A percentile compares a stretch with the other conserved stretches of the same genome.
Evolutionary conservation across 2,329 filamentous ascomycete species (phyloP).

Genomic region (Colletotrichum sp.): DNA sequence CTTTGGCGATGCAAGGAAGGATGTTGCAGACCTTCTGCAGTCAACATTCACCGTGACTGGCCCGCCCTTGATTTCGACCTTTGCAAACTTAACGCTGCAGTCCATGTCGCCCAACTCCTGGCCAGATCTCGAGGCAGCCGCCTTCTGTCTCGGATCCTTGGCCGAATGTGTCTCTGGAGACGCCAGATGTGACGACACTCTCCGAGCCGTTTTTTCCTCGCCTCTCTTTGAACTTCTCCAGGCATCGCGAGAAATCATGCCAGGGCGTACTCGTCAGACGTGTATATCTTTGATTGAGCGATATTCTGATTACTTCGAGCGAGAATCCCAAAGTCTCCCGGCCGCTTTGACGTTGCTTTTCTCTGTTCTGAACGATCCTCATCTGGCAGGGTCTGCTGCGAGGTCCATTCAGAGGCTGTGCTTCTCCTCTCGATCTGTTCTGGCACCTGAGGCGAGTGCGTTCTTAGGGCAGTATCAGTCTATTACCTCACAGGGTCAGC

Average conservation of each 20-base stretch:
- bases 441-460: constrained; percentile 69
- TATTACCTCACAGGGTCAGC: constrained; percentile 62
- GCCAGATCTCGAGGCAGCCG: constrained; percentile 64
- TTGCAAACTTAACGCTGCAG: constrained; percentile 59
- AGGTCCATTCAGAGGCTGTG: constrained; percentile 78
- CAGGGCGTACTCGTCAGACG: constrained; percentile 68
- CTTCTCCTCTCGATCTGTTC: constrained; percentile 72
- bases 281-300: constrained; percentile 73
- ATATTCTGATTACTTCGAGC: constrained; percentile 79
- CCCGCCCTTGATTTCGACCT: constrained; percentile 58
- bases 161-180: constrained; percentile 69
- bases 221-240: constrained; percentile 61
- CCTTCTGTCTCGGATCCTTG: constrained; percentile 69
- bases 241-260: constrained; percentile 56
- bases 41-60: constrained; percentile 70
- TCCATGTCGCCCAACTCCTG: constrained; percentile 55
- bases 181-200: constrained; percentile 59
- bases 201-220: constrained; percentile 67
- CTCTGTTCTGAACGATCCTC: constrained; percentile 65
- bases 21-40: constrained; percentile 80
- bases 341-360: constrained; percentile 78
- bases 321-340: constrained; percentile 70
- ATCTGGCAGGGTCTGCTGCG: constrained; percentile 71
- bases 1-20: constrained; percentile 76
- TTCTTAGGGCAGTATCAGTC: constrained; percentile 75